Evolutionary conservation across 2,329 filamentous ascomycete genomes (phyloP), one percentile per base, ranked within the genome.

Genomic region (Thielaviopsis musarum): DNA sequence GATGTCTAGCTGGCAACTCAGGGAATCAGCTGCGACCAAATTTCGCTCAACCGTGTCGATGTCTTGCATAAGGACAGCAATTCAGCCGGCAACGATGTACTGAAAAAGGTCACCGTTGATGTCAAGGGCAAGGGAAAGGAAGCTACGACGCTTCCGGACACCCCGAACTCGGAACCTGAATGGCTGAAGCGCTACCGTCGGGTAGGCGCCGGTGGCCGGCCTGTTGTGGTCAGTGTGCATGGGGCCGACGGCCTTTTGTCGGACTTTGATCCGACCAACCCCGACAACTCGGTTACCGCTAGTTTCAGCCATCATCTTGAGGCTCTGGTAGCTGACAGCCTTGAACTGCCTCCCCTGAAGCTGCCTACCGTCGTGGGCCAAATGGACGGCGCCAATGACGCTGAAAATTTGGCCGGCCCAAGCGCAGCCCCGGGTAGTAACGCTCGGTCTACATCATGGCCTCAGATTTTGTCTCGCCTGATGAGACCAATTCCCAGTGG

Each of bases 1-100:
- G 26, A 53, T 57, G 60, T 57, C 53, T 61, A 61, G 60, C 49
- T 61, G 28, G 56, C 57, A 38, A 51, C 60, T 26, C 60, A 61
- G 41, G 60, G 60, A 51, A 53, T 61, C 24, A 59, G 28, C 41
- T 45, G n/a, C 24, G 30, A 53, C 5, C 30, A 52, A 28, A 54
- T 52, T 22, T 49, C 52, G 10, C 34, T 61, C 17, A 61, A 21
- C 13, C 54, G 57, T 12, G 41, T 61, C 30, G 56, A 48, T 28
- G 22, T 41, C 21, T 57, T 54, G 10, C 10, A 30, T 4, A n/a
- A 54, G 53, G 26, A 28, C 19, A 19, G n/a, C 41, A 30, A 28
- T 4, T 3, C 17, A 21, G 24, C 10, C 17, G 34, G n/a, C 41
- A 30, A 28, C 9, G 4, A 30, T 28, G 41, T 13, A 9, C 30